These are phyloP conservation scores for Fraxinus quadrangulata DNA, from an alignment of 257 asterid genomes.

Conservation along the genomic window DNA sequence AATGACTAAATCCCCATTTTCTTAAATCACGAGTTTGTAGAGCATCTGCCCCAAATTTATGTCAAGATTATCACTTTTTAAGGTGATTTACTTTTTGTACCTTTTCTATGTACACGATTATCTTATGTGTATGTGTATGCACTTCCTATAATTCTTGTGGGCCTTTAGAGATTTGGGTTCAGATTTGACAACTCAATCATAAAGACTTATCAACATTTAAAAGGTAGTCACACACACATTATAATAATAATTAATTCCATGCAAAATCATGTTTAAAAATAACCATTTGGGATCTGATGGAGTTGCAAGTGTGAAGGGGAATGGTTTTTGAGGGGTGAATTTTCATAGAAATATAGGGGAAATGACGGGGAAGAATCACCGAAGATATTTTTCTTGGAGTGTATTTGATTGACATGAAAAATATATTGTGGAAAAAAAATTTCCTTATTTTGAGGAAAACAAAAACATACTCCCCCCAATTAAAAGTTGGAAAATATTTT, in stretches of 20 bases:
- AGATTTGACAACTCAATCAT: neutral
- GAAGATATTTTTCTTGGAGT: constrained; percentile 30
- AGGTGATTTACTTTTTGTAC: neutral
- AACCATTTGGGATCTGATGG: neutral
- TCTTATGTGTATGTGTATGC: too few species aligned
- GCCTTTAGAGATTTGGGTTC: neutral
- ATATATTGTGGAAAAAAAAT: too few species aligned
- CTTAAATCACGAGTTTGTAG: neutral
- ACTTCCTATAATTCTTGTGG: neutral
- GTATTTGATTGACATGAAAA: too few species aligned
- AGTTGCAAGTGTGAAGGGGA: neutral
- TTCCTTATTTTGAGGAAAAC: too few species aligned
- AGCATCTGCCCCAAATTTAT: neutral
- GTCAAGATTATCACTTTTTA: neutral
- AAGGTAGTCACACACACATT: neutral
- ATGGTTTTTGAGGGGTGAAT: neutral
- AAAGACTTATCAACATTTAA: neutral
- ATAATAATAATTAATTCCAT: constrained; percentile 11
- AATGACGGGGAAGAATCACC: constrained; percentile 35
- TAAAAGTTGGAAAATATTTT: too few species aligned
- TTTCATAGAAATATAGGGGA: neutral
- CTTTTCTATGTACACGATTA: too few species aligned
- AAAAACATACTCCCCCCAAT: too few species aligned
- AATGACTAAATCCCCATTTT: too few species aligned
- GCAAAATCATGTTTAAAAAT: constrained; percentile 15